phyloP scores from a whole-genome alignment of 495 filamentous ascomycete genomes.

The Apodospora peruviana region DNA sequence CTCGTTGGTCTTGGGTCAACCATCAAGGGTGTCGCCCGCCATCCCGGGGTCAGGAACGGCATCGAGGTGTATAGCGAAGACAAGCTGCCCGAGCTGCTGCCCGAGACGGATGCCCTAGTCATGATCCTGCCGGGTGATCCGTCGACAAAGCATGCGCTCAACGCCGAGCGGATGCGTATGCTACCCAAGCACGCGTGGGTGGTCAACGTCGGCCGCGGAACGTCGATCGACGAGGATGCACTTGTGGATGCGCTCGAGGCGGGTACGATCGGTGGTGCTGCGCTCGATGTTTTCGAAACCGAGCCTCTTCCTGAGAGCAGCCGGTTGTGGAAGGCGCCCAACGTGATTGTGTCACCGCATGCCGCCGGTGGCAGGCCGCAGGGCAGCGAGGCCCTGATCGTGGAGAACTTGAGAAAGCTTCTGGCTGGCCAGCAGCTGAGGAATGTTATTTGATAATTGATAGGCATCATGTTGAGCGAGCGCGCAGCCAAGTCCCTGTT shows the following conservation, averaged over 20 bases:
- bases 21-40: slow-evolving; percentile 41
- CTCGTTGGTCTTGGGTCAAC: slow-evolving; percentile 52
- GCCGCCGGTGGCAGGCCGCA: slow-evolving; percentile 49
- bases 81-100: slow-evolving; percentile 50
- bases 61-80: slow-evolving; percentile 46
- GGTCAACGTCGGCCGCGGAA: slow-evolving; percentile 78
- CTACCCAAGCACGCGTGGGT: slow-evolving; percentile 77
- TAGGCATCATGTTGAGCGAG: too few species aligned
- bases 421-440: slow-evolving; percentile 47
- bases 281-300: slow-evolving; percentile 75
- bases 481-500: too few species aligned
- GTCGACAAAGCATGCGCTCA: slow-evolving; percentile 69
- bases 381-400: slow-evolving; percentile 47
- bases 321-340: slow-evolving; percentile 32
- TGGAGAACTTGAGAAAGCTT: slow-evolving; percentile 47
- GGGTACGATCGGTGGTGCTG: slow-evolving; percentile 60
- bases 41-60: slow-evolving; percentile 54
- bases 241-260: slow-evolving; percentile 66
- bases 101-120: slow-evolving; percentile 66
- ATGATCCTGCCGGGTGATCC: slow-evolving; percentile 63
- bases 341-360: slow-evolving; percentile 38
- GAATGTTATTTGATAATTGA: slow-evolving; percentile 47
- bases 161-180: slow-evolving; percentile 55
- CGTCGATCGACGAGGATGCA: slow-evolving; percentile 72
- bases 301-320: slow-evolving; percentile 52